These are phyloP conservation scores for Lepidium didymum DNA, from an alignment of 345 rosid genomes.

Conservation along the genomic window DNA sequence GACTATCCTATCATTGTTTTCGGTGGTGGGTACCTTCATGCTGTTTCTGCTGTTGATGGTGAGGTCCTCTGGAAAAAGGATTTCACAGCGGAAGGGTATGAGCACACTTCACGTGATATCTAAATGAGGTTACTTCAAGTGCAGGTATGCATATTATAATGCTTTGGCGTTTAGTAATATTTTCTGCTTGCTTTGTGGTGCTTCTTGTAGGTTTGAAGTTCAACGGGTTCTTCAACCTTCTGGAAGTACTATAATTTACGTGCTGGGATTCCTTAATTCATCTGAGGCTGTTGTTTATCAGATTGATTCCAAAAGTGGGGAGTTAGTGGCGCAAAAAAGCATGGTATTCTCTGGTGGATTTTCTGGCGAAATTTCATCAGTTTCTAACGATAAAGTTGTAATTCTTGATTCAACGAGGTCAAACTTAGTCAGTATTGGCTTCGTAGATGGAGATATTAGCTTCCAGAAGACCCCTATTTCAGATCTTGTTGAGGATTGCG, in stretches of 20 bases:
- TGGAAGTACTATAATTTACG: conserved; percentile 43
- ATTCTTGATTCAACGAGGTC: conserved; percentile 63
- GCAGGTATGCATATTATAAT: background rate
- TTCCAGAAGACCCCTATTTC: conserved; percentile 50
- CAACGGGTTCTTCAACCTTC: conserved; percentile 59
- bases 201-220: conserved; percentile 61
- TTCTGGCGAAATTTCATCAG: conserved; percentile 50
- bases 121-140: background rate
- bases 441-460: conserved; percentile 46
- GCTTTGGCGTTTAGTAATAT: background rate
- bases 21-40: conserved; percentile 68
- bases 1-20: conserved; percentile 56
- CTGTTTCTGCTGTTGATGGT: conserved; percentile 81
- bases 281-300: conserved; percentile 56
- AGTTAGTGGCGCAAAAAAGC: conserved; percentile 54
- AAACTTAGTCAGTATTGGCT: conserved; percentile 46
- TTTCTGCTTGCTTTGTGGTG: background rate
- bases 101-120: conserved; percentile 2
- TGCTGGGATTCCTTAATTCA: conserved; percentile 61
- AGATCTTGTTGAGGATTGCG: conserved; percentile 47
- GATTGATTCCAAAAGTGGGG: conserved; percentile 67
- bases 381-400: conserved; percentile 60
- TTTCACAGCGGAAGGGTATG: conserved; percentile 71
- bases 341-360: conserved; percentile 62
- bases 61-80: conserved; percentile 88